Conservation (phyloP, 768 basidiomycete species). For the Mrakia blollopis region DNA sequence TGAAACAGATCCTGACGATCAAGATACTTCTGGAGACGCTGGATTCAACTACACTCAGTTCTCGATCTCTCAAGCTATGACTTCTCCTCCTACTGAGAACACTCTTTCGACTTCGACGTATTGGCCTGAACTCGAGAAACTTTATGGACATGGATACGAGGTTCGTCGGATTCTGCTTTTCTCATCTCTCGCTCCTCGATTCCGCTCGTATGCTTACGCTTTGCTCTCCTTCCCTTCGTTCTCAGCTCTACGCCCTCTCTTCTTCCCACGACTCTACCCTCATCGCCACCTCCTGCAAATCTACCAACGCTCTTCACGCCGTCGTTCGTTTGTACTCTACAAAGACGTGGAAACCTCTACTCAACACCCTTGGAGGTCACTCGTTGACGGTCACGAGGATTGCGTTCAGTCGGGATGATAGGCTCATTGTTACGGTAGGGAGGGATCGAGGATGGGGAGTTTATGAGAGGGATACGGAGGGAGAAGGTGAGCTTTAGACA, state of each 20-base stretch:
- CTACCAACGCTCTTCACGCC: slow-evolving; percentile 82
- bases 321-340: slow-evolving; percentile 77
- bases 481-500: slow-evolving; percentile 44
- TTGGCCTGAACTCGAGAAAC: slow-evolving; percentile 95
- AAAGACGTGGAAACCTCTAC: slow-evolving; percentile 62
- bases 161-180: slow-evolving; percentile 46
- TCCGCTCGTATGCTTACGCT: too few species aligned
- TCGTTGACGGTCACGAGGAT: slow-evolving; percentile 82
- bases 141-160: slow-evolving; percentile 98
- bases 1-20: slow-evolving; percentile 35
- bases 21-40: slow-evolving; percentile 32
- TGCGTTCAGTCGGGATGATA: slow-evolving; percentile 81
- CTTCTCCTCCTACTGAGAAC: slow-evolving; percentile 67
- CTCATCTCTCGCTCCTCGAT: background rate
- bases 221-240: too few species aligned
- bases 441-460: slow-evolving; percentile 89
- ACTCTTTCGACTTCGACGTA: slow-evolving; percentile 80
- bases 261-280: slow-evolving; percentile 64
- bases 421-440: slow-evolving; percentile 72
- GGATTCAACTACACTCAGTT: slow-evolving; percentile 41
- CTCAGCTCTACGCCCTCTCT: slow-evolving; percentile 71
- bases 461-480: slow-evolving; percentile 53
- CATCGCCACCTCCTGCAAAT: slow-evolving; percentile 85
- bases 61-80: slow-evolving; percentile 42
- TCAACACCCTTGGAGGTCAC: slow-evolving; percentile 74